Conservation (phyloP, 495 filamentous ascomycete genomes). For the Paragyromitra xinjiangensis region DNA sequence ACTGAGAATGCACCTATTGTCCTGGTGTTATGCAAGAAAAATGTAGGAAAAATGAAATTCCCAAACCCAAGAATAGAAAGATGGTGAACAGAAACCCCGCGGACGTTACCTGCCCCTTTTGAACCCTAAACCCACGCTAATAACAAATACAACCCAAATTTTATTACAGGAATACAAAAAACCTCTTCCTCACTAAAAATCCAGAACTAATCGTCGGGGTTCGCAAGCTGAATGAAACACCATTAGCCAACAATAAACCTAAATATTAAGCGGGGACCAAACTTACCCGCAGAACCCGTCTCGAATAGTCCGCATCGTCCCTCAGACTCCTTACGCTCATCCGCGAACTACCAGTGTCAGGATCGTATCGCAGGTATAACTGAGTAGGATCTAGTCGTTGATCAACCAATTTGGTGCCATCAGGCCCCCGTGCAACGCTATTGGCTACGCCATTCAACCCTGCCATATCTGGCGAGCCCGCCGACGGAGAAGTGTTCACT, state of each 20-base stretch:
- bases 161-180: constrained; percentile 53
- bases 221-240: constrained; percentile 51
- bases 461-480: constrained; percentile 38
- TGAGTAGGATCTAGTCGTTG: constrained; percentile 56
- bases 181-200: constrained; percentile 17
- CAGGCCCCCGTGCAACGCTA: constrained; percentile 28
- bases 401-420: constrained; percentile 53
- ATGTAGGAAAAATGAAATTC: constrained; percentile 44
- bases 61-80: constrained; percentile 46
- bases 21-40: constrained; percentile 51
- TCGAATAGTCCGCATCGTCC: constrained; percentile 57
- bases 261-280: neutral
- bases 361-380: constrained; percentile 56
- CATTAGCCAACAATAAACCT: constrained; percentile 2
- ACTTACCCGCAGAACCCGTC: constrained; percentile 55
- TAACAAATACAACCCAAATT: constrained; percentile 54
- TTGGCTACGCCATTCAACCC: constrained; percentile 42
- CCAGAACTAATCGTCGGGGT: constrained; percentile 54
- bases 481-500: constrained; percentile 25
- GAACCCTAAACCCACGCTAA: constrained; percentile 51
- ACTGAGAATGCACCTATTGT: constrained; percentile 47
- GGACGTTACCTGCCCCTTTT: constrained; percentile 45
- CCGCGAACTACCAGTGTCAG: constrained; percentile 57
- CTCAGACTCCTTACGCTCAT: constrained; percentile 58
- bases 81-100: constrained; percentile 36